phyloP scores from a whole-genome alignment of 1,139 yeast genomes.

The Pneumocystis oryctolagi region DNA sequence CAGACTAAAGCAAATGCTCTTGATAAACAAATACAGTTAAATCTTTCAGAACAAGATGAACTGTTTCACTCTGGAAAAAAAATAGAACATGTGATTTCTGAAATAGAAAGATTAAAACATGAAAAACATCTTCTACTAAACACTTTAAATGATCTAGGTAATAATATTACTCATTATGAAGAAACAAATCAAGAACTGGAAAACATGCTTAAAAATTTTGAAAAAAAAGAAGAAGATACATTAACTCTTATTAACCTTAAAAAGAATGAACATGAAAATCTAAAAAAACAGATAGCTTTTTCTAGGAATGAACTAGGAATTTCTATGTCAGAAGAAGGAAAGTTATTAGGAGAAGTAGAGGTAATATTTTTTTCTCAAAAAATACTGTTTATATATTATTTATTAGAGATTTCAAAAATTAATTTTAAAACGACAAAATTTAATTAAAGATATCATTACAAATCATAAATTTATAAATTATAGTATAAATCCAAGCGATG shows the following conservation, averaged over 20 bases:
- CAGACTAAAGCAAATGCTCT: constrained; percentile 37
- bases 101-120: constrained; percentile 42
- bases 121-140: constrained; percentile 24
- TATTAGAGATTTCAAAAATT: constrained; percentile 18
- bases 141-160: constrained; percentile 7
- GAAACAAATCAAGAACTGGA: constrained; percentile 36
- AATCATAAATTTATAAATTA: constrained; percentile 1
- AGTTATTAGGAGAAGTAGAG: constrained; percentile 36
- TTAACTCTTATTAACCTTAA: constrained; percentile 12
- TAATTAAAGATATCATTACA: constrained; percentile 8
- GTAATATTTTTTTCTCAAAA: constrained; percentile 9
- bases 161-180: constrained; percentile 28
- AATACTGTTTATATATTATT: background rate
- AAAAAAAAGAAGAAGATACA: constrained; percentile 31
- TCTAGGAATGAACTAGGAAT: background rate
- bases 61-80: constrained; percentile 68
- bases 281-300: background rate
- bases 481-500: background rate
- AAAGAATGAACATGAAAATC: constrained; percentile 6
- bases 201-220: constrained; percentile 40
- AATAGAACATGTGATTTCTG: constrained; percentile 57
- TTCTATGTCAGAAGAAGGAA: constrained; percentile 42
- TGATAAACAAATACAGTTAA: constrained; percentile 35
- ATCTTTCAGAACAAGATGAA: constrained; percentile 45
- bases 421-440: constrained; percentile 1